These are phyloP conservation scores for Neonectria neomacrospora DNA, from an alignment of 2,329 filamentous ascomycete species.

Conservation along the genomic window DNA sequence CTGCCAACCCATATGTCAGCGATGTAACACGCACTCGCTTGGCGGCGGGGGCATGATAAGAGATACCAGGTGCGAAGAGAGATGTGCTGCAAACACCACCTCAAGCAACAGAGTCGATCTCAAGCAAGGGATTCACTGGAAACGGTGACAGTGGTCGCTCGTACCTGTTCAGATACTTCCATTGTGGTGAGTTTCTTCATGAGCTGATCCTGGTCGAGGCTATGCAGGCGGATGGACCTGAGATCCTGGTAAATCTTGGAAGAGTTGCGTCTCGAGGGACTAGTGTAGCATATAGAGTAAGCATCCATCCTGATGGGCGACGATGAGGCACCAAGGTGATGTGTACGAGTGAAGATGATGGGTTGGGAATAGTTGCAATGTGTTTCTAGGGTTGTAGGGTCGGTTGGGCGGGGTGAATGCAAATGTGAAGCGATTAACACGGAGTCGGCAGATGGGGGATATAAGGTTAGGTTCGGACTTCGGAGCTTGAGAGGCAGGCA, in stretches of 20 bases:
- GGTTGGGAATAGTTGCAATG: conserved; percentile 20
- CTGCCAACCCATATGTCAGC: conserved; percentile 42
- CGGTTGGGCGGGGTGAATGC: conserved; percentile 12
- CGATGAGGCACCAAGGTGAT: conserved; percentile 7
- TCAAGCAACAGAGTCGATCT: neutral
- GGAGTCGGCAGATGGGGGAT: conserved; percentile 28
- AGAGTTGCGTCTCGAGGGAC: conserved; percentile 54
- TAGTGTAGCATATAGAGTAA: conserved; percentile 62
- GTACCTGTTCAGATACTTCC: conserved; percentile 53
- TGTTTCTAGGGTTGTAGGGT: conserved; percentile 34
- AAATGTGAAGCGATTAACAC: conserved; percentile 11
- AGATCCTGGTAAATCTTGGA: conserved; percentile 64
- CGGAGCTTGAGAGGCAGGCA: conserved; percentile 33
- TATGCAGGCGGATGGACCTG: conserved; percentile 53
- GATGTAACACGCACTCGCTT: conserved; percentile 38
- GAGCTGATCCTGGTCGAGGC: conserved; percentile 47
- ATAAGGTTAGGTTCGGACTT: conserved; percentile 38
- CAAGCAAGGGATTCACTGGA: neutral
- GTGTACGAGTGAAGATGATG: conserved; percentile 11
- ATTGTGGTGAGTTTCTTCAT: conserved; percentile 45
- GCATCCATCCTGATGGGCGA: conserved; percentile 57
- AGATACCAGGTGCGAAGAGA: conserved; percentile 6
- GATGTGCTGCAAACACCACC: conserved; percentile 8
- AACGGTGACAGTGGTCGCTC: conserved; percentile 4
- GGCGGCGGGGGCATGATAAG: conserved; percentile 19